Percentiles rank a stretch among this genome's conserved stretches.
Conservation (phyloP, 225 moss, liverwort and hornwort genomes). For the Antitrichia curtipendula region DNA sequence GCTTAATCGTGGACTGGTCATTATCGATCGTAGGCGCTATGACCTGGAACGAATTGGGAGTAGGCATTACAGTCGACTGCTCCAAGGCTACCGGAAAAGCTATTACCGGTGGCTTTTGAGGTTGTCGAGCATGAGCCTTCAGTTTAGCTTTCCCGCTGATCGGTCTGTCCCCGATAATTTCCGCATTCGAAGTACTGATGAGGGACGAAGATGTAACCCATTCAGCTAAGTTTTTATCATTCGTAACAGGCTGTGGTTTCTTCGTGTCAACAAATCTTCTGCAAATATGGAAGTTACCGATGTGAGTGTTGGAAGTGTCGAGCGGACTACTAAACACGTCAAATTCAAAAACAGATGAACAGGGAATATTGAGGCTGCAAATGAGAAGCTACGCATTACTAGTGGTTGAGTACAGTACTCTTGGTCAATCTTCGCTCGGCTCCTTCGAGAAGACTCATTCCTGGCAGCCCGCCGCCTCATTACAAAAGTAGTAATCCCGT, state of each 20-base stretch:
- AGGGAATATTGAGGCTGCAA: neutral
- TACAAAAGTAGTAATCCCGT: slow-evolving; percentile 15
- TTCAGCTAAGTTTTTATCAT: slow-evolving; percentile 17
- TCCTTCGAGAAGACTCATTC: slow-evolving; percentile 18
- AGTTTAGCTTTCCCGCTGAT: neutral
- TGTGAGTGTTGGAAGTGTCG: neutral
- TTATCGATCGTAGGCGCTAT: neutral
- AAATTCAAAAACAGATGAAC: neutral
- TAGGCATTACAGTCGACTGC: neutral
- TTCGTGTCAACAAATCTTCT: neutral
- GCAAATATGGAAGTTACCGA: neutral
- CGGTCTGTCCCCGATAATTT: neutral
- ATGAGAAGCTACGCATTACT: neutral
- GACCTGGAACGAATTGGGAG: neutral
- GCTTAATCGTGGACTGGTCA: neutral
- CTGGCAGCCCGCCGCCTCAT: slow-evolving; percentile 9
- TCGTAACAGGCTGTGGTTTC: neutral
- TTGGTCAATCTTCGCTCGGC: neutral
- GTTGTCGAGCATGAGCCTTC: neutral
- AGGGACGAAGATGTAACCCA: slow-evolving; percentile 11
- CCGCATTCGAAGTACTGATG: neutral
- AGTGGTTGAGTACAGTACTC: neutral
- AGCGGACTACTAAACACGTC: too few relatives aligned
- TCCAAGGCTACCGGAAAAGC: neutral
- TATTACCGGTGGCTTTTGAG: neutral